Conservation (phyloP, 495 filamentous ascomycete genomes). For the Penicillium bovifimosum region DNA sequence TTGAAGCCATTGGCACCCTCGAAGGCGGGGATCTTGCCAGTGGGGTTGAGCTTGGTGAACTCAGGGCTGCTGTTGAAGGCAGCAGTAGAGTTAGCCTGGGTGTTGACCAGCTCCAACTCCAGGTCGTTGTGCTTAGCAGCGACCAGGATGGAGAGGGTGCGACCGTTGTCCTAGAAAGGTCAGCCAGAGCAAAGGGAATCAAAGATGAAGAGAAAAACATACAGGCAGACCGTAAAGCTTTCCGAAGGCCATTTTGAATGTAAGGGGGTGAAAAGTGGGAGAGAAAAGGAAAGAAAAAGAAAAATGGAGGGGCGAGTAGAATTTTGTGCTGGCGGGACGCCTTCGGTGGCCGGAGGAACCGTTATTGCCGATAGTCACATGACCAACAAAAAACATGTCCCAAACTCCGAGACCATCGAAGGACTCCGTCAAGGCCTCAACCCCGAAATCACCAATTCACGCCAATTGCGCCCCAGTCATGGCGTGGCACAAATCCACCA, state of each 20-base stretch:
- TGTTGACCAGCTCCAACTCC: conserved; percentile 76
- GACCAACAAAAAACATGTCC: conserved; percentile 21
- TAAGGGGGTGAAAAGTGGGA: conserved; percentile 24
- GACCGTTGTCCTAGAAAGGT: conserved; percentile 68
- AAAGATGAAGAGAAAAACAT: conserved; percentile 34
- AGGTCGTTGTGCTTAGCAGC: conserved; percentile 95
- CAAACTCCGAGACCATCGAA: background rate
- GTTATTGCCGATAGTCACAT: conserved; percentile 3
- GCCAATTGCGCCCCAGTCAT: conserved; percentile 18
- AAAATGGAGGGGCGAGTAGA: conserved; percentile 31
- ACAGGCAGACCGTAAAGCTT: conserved; percentile 89
- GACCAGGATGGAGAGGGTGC: conserved; percentile 79
- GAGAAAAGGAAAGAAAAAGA: conserved; percentile 28
- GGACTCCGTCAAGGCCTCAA: background rate
- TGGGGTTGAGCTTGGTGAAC: conserved; percentile 78
- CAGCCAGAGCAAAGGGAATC: conserved; percentile 6
- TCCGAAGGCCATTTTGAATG: conserved; percentile 80
- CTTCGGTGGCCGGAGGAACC: conserved; percentile 3
- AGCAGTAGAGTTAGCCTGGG: conserved; percentile 40
- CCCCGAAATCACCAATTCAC: background rate
- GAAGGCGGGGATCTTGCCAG: conserved; percentile 89
- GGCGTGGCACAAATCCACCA: conserved; percentile 35
- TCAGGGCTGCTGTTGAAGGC: conserved; percentile 50
- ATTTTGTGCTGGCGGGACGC: conserved; percentile 33
- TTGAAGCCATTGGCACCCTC: conserved; percentile 86